Evolutionary conservation across 169 alveolate genomes (phyloP), one percentile per base, ranked within the genome.

Genomic region (Plasmodium inui): DNA sequence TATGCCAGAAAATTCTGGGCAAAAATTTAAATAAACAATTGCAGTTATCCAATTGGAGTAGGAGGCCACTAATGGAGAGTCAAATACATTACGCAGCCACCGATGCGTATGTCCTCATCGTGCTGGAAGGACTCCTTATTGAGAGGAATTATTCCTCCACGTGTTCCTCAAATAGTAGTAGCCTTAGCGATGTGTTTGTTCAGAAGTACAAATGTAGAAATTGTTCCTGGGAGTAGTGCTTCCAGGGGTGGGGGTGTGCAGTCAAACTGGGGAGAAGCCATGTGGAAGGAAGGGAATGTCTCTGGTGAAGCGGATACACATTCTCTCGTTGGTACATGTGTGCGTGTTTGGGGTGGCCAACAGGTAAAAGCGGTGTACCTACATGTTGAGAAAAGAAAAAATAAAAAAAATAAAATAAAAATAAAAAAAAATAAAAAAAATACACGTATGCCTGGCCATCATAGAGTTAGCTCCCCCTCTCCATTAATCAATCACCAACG

Each of bases 21-120:
- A 94, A 84, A 61, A 84, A 94, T 39, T 90, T 98, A 61, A 95
- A 98, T 78, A 98, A 98, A 96, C 46, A 80, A 72, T 97, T 96
- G 84, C 98, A 97, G 92, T 95, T 95, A 86, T 96, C 98, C 19
- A 97, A 97, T 88, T 98, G 99, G 98, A 98, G 97, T 73, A 92
- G 92, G 83, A 96, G 98, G 72, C 99, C 99, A 26, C 95, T 98
- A 37, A 86, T 97, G 72, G 44, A 81, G 79, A 91, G 97, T 37
- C 98, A 98, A 93, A 19, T 93, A 7, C 98, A 94, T 81, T 98
- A 98, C 95, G 98, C 98, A 9, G 98, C 98, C 14, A 67, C 96
- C 26, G 99, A 98, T 85, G 98, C 99, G 37, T 95, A 94, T 34
- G 92, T 96, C n/a, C 96, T 95, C 53, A 92, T 95, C 73, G 50